Evolutionary conservation across 2,329 filamentous ascomycete species (phyloP).

Genomic region (Xylariaceae sp.): DNA sequence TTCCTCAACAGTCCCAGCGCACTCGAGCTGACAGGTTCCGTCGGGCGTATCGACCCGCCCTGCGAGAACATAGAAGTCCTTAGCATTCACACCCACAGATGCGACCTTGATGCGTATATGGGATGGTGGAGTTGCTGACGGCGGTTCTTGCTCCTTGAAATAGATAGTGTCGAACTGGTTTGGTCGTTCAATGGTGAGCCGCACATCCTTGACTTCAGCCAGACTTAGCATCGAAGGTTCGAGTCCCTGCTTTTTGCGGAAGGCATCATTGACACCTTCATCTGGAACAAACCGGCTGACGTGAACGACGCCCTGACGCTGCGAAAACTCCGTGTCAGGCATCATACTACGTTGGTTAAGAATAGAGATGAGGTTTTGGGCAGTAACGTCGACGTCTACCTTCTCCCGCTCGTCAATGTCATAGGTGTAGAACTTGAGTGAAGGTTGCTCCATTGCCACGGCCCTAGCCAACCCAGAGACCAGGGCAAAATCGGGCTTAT

Average conservation of each 20-base stretch:
- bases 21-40: constrained; percentile 20
- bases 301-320: constrained; percentile 10
- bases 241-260: constrained; percentile 15
- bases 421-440: constrained; percentile 23
- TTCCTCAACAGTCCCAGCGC: constrained; percentile 33
- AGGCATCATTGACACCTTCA: constrained; percentile 14
- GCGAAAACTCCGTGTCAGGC: constrained; percentile 20
- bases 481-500: constrained; percentile 17
- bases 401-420: constrained; percentile 22
- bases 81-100: constrained; percentile 21
- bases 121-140: not conserved
- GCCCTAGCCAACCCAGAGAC: constrained; percentile 21
- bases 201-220: not conserved
- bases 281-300: constrained; percentile 26
- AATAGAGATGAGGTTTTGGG: not conserved
- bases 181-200: constrained; percentile 7
- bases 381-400: not conserved
- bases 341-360: constrained; percentile 1
- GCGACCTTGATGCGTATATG: constrained; percentile 20
- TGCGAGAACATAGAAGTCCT: constrained; percentile 26
- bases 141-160: constrained; percentile 9
- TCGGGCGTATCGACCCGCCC: constrained; percentile 21
- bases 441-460: constrained; percentile 30
- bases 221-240: not conserved
- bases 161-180: constrained; percentile 24